Evolutionary conservation across 371 early-diverging fungal genomes (phyloP), one percentile per base, ranked within the genome.

Genomic region (Smittium mucronatum): DNA sequence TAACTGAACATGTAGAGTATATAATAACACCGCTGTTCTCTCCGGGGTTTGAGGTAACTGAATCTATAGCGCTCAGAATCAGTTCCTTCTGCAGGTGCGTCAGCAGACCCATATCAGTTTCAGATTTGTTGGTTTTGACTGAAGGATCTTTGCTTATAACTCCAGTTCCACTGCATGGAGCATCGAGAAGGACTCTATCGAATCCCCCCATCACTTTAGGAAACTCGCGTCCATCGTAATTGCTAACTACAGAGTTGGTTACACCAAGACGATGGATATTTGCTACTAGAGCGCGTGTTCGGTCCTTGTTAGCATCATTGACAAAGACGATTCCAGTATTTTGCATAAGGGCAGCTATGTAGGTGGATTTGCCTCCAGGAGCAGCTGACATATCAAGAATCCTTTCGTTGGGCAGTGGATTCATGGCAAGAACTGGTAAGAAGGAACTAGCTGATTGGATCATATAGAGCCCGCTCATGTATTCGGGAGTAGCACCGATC

Each of bases 401-500:
- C 65, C 89, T 86, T 72, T 97, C 95, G 73, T 92, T 84, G 67
- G 92, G 93, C 77, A 92, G 89, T 47, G 97, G 96, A 17, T 93
- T 95, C 31, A 99, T 81, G 0, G 98, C 91, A 85, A 99, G 90
- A 34, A 98, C 99, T 28, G 99, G 98, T 71, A 99, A 82, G 81
- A 99, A 94, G 0, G 98, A 98, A 17, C 95, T 89, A 2, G 99
- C 99, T 0, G 98, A 93, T 80, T 99, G 99, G 59, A 99, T 88
- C 89, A 96, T 97, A 75, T 99, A 99, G 73, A 95, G 92, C n/a
- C 99, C 99, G n/a, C 97, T 94, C 70, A 99, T 86, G 75, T 99
- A 99, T 80, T 99, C 99, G 69, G 99, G 99, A 0, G 99, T 99
- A 1, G 99, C 99, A 79, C 86, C 90, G 67, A 94, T 86, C 32